These are phyloP conservation scores for Verticillium albo-atrum DNA, from an alignment of 2,329 filamentous ascomycete genomes.

Conservation along the genomic window DNA sequence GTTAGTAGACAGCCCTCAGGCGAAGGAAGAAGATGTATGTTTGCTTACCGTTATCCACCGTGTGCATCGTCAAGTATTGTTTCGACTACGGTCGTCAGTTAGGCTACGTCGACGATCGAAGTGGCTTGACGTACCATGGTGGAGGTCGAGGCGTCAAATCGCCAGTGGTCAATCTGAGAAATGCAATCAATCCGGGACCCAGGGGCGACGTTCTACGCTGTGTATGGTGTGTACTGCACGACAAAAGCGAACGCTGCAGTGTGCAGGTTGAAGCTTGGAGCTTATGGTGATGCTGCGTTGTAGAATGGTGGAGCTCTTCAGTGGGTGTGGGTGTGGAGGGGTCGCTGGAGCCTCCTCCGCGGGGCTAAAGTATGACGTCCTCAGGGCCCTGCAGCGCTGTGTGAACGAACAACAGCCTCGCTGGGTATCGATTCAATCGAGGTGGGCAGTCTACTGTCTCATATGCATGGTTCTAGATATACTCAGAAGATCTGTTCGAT, in stretches of 20 bases:
- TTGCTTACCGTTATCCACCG: slow-evolving; percentile 73
- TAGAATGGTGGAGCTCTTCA: neutral
- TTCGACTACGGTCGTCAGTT: slow-evolving; percentile 66
- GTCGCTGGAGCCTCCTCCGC: neutral
- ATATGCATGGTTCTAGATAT: too few species aligned
- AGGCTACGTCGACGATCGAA: neutral
- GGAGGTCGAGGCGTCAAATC: neutral
- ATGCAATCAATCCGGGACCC: too few species aligned
- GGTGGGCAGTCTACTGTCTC: too few species aligned
- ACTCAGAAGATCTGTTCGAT: too few species aligned
- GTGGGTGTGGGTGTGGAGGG: neutral
- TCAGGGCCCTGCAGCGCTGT: too few species aligned
- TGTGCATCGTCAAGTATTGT: slow-evolving; percentile 93
- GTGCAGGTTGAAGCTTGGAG: neutral
- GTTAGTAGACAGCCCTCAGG: neutral
- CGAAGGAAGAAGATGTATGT: neutral
- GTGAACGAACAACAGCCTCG: too few species aligned
- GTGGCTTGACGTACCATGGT: neutral
- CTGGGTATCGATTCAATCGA: too few species aligned
- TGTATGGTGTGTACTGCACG: neutral
- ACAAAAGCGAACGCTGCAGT: neutral
- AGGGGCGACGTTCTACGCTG: neutral
- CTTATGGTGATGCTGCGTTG: neutral
- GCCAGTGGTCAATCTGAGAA: neutral
- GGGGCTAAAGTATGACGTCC: neutral